Evolutionary conservation across 768 basidiomycete genomes (phyloP).

Genomic region (Naganishia antarctica): DNA sequence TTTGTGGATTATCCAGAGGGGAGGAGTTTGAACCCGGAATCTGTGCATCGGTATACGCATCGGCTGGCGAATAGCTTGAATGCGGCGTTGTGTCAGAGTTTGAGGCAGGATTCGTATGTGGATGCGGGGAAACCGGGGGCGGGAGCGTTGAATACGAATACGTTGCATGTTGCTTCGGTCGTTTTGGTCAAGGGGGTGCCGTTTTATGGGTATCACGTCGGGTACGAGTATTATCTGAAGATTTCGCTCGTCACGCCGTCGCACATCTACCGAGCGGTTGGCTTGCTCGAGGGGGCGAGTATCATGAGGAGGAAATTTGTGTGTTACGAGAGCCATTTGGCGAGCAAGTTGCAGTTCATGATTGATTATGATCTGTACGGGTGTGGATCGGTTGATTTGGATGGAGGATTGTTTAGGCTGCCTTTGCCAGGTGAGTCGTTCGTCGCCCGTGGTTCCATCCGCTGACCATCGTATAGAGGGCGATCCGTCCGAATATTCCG

Average conservation of each 20-base stretch:
- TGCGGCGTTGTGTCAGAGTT: slow-evolving; percentile 73
- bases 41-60: slow-evolving; percentile 65
- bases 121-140: slow-evolving; percentile 55
- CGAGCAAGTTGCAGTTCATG: slow-evolving; percentile 83
- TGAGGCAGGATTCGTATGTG: slow-evolving; percentile 66
- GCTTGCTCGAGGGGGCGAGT: slow-evolving; percentile 73
- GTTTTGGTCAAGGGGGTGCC: slow-evolving; percentile 86
- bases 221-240: slow-evolving; percentile 83
- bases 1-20: slow-evolving; percentile 66
- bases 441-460: not conserved
- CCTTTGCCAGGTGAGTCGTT: slow-evolving; percentile 49
- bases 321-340: slow-evolving; percentile 85
- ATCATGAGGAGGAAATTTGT: slow-evolving; percentile 73
- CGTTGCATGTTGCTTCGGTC: slow-evolving; percentile 60
- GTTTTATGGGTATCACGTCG: slow-evolving; percentile 89
- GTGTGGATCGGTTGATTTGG: slow-evolving; percentile 78
- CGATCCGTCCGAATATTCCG: slow-evolving; percentile 38
- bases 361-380: slow-evolving; percentile 92
- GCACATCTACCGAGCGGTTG: slow-evolving; percentile 62
- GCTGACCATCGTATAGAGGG: slow-evolving; percentile 33
- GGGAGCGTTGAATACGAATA: slow-evolving; percentile 51
- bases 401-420: slow-evolving; percentile 52
- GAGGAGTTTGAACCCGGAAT: slow-evolving; percentile 35
- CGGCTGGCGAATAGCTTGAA: slow-evolving; percentile 72
- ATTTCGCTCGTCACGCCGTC: slow-evolving; percentile 69